Base-by-base conservation (phyloP, 2,329 filamentous ascomycete species). In the Diaporthe sp. region DNA sequence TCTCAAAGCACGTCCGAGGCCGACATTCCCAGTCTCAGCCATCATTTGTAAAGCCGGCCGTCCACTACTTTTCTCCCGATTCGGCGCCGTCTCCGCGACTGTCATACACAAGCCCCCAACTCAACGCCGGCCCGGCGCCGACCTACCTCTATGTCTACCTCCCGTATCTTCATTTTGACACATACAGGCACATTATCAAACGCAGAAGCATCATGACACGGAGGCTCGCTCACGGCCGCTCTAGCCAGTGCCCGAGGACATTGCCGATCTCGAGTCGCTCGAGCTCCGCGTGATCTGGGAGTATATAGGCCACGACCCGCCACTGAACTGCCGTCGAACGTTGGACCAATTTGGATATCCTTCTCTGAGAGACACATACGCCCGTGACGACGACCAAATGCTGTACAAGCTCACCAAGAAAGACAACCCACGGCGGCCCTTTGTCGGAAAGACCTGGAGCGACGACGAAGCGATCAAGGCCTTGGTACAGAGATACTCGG, bases 301-400 rank as follows among this genome's bases (percentile, higher is more conserved):
- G 78, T 92, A 88, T 74, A 84, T 93, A 0, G 90, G 89, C 0
- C 87, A 88, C 55, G 90, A 93, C 57, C 90, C 90, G 0, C 91
- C 91, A 0, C 83, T 93, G 1, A 92, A 93, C 79, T 88, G 89
- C 49, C 87, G 91, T 1, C 86, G 91, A 8, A 92, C 91, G 0
- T 80, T 93, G 7, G 91, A 93, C 75, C 91, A 93, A 78, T 93
- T 88, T 73, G 90, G 90, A 0, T 92, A 93, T 72, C 91, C 91
- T 0, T 90, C 90, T 3, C 83, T 93, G 0, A 84, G 87, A 13
- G 91, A 92, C 46, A 93, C 91, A 0, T 83, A 90, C 57, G 89
- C 90, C 0, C 84, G 91, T 25, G 92, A 93, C 57, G 90, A 92
- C 58, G 91, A 93, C 57, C 91, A 93, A 80, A 92, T 93, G 89